Evolutionary conservation across 176 grass and related monocot species (phyloP).

Genomic region (Cocos nucifera): DNA sequence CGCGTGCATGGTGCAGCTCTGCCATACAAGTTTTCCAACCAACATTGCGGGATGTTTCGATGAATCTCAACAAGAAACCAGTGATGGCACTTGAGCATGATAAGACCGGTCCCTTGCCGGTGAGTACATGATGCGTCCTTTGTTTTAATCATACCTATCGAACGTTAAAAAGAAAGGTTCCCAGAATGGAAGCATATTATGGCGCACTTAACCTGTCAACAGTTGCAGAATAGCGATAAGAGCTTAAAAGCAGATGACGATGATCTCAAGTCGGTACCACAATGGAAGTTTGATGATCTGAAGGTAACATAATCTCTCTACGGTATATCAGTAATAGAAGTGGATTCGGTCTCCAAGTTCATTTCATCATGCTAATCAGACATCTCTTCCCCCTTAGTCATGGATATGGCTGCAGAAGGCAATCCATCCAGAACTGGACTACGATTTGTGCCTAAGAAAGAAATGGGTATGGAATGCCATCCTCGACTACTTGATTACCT

Average conservation of each 20-base stretch:
- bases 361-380: no score
- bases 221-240: constrained; percentile 47
- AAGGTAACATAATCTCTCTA: constrained; percentile 36
- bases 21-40: constrained; percentile 65
- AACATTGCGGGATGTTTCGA: constrained; percentile 32
- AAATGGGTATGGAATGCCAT: constrained; percentile 63
- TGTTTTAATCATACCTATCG: no score
- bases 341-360: no score
- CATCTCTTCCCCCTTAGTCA: constrained; percentile 31
- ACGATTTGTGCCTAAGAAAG: constrained; percentile 67
- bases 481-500: no score
- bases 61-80: constrained; percentile 57
- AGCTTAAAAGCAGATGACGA: constrained; percentile 47
- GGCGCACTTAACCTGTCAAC: no score
- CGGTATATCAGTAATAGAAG: no score
- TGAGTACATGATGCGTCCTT: constrained; percentile 20
- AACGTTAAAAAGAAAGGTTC: no score
- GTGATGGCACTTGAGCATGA: constrained; percentile 26
- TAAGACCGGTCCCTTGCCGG: constrained; percentile 23
- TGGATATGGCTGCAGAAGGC: constrained; percentile 99
- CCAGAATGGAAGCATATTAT: no score
- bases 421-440: constrained; percentile 93
- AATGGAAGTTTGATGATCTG: constrained; percentile 76
- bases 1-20: constrained; percentile 77
- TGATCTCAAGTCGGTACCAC: constrained; percentile 24